Percentiles rank a stretch among this genome's conserved stretches.
Conservation (phyloP, 352 stramenopile genomes). For the Thraustotheca clavata region DNA sequence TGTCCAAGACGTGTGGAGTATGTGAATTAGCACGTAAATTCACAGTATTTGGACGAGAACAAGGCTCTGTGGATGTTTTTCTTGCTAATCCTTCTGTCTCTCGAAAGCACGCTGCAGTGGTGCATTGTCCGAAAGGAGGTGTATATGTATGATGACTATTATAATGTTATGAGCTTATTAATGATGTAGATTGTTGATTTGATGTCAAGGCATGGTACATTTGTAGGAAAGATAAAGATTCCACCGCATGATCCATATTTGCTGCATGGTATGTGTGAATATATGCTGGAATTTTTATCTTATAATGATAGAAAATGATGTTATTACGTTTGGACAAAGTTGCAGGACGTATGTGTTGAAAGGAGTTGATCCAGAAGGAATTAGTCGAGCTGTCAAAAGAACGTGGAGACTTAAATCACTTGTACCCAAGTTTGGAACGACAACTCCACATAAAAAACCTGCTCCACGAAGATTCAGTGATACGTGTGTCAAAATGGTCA, state of each 20-base stretch:
- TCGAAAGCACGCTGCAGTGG: constrained; percentile 77
- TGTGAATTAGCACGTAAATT: constrained; percentile 23
- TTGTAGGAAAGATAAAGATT: constrained; percentile 74
- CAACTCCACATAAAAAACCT: background rate
- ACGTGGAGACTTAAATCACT: constrained; percentile 59
- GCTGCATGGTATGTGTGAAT: constrained; percentile 40
- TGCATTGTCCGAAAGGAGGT: constrained; percentile 68
- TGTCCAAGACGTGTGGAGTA: constrained; percentile 12
- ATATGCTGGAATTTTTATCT: background rate
- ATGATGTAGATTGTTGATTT: constrained; percentile 65
- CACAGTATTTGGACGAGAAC: constrained; percentile 77
- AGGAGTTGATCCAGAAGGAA: constrained; percentile 46
- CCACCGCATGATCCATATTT: constrained; percentile 75
- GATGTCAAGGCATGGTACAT: constrained; percentile 84
- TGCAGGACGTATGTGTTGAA: constrained; percentile 79
- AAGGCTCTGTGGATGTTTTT: constrained; percentile 79
- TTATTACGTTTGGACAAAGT: constrained; percentile 83
- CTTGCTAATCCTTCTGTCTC: constrained; percentile 81
- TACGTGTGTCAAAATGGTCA: constrained; percentile 65
- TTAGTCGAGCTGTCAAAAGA: constrained; percentile 69
- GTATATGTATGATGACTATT: constrained; percentile 53
- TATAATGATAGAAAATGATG: constrained; percentile 49
- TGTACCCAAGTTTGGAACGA: background rate
- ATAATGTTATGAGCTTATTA: background rate
- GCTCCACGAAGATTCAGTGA: constrained; percentile 11